phyloP scores from a whole-genome alignment of 2,329 filamentous ascomycete species.

The Huntiella bhutanensis region DNA sequence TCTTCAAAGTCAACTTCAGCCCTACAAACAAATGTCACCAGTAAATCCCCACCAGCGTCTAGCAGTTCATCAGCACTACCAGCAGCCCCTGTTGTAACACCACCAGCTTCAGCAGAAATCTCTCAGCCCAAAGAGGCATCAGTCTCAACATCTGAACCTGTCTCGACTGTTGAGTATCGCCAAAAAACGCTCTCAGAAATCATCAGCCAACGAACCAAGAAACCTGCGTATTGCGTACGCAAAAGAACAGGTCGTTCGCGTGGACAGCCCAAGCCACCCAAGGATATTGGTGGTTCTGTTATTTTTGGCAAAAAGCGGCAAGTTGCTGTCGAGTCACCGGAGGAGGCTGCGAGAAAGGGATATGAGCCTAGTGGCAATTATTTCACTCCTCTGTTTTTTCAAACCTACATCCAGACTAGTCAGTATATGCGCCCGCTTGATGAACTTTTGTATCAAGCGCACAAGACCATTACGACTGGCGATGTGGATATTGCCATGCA shows the following conservation, averaged over 20 bases:
- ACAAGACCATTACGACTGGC: slow-evolving; percentile 75
- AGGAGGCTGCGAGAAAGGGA: slow-evolving; percentile 23
- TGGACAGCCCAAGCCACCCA: slow-evolving; percentile 38
- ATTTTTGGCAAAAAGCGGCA: slow-evolving; percentile 53
- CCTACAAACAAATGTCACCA: too few relatives aligned
- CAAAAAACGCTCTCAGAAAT: slow-evolving; percentile 10
- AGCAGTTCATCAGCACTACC: background rate
- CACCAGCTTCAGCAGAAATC: background rate
- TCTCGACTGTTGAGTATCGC: background rate
- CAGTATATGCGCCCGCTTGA: slow-evolving; percentile 45
- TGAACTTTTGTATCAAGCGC: slow-evolving; percentile 59
- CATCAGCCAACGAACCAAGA: slow-evolving; percentile 1
- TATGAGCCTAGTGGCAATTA: slow-evolving; percentile 39
- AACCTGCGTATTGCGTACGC: background rate
- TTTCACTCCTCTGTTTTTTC: slow-evolving; percentile 42
- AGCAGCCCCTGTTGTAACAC: background rate
- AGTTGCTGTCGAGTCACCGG: slow-evolving; percentile 27
- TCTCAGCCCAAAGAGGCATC: too few relatives aligned
- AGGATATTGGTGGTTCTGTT: slow-evolving; percentile 39
- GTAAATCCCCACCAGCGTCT: background rate
- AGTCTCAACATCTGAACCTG: too few relatives aligned
- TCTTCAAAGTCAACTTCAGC: too few relatives aligned
- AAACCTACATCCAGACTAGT: slow-evolving; percentile 34
- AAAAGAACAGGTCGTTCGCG: slow-evolving; percentile 15
- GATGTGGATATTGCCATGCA: slow-evolving; percentile 70